Evolutionary conservation across 345 rosid genomes (phyloP), one percentile per base, ranked within the genome.

Genomic region (Leavenworthia alabamica): DNA sequence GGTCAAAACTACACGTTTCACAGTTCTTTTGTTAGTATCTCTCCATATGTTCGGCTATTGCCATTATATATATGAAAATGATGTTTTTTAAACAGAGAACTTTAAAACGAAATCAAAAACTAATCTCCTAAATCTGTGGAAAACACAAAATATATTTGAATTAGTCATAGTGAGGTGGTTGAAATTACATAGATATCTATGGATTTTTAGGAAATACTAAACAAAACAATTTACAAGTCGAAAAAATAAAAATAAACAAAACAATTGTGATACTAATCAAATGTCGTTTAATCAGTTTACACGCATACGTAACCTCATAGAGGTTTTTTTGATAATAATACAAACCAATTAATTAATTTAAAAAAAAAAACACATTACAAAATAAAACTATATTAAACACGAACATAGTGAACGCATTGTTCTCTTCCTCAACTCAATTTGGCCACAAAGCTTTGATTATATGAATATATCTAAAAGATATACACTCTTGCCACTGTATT

Each of bases 261-360:
- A 17, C 39, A 33, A 16, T 56, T 62, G 22, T 14, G 27, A 14
- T 11, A 42, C 53, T 32, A 20, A 51, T 32, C 46, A 31, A 60
- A 43, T 52, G 16, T 13, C 50, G 0, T 16, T 47, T 8, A 15
- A 39, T 29, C 61, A 29, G 31, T 52, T 61, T 69, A 69, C 67
- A 69, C 35, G 67, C 73, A 60, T 35, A 49, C 32, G 47, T 44
- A 20, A 58, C 44, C 46, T 68, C 50, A 29, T 17, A 57, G 26
- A 19, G 3, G 8, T 27, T 57, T 39, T 8, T 46, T 56, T 55
- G 3, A 67, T 50, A 35, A 14, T 44, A 5, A 53, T 36, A 62
- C 68, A 55, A 70, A 54, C 37, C 56, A 62, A 42, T 50, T 50
- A 42, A 51, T 4, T 26, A 29, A 16, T 16, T 4, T 31, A 52